Conservation (phyloP, 805 yeast species). For the Myxozyma monticola region DNA sequence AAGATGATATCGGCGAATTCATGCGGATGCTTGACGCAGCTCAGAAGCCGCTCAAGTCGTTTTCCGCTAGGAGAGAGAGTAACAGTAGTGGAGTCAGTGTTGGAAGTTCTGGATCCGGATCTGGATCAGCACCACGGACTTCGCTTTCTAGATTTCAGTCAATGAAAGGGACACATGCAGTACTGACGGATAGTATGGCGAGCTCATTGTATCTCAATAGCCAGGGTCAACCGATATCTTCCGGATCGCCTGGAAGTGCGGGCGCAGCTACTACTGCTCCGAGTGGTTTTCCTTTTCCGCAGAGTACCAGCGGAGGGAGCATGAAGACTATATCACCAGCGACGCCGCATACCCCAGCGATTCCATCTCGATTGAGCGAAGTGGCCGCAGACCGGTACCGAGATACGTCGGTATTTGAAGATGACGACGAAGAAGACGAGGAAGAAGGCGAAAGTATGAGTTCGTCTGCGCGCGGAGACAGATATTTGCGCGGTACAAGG, state of each 20-base stretch:
- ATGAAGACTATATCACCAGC: conserved; percentile 25
- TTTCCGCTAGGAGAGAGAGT: conserved; percentile 8
- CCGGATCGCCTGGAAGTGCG: too few relatives aligned
- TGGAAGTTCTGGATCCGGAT: conserved; percentile 1
- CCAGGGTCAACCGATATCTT: background rate
- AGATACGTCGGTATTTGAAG: conserved; percentile 28
- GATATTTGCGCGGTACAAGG: too few relatives aligned
- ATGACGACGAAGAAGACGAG: conserved; percentile 19
- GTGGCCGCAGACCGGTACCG: conserved; percentile 32
- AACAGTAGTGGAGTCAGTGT: conserved; percentile 24
- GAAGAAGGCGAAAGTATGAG: background rate
- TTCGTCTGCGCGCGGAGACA: too few relatives aligned
- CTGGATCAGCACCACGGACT: conserved; percentile 6
- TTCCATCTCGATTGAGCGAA: conserved; percentile 42
- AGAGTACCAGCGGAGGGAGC: conserved; percentile 10
- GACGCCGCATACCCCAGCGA: conserved; percentile 37
- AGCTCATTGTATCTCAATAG: conserved; percentile 26
- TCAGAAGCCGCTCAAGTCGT: conserved; percentile 52
- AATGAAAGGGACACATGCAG: conserved; percentile 38
- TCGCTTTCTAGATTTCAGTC: conserved; percentile 40
- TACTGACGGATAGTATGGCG: conserved; percentile 41
- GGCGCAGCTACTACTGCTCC: background rate
- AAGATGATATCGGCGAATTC: conserved; percentile 63
- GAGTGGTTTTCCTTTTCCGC: background rate
- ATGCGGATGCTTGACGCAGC: conserved; percentile 64